Evolutionary conservation across 192 early-diverging fungal genomes (phyloP).

Genomic region (Globomyces pollinis-pini): DNA sequence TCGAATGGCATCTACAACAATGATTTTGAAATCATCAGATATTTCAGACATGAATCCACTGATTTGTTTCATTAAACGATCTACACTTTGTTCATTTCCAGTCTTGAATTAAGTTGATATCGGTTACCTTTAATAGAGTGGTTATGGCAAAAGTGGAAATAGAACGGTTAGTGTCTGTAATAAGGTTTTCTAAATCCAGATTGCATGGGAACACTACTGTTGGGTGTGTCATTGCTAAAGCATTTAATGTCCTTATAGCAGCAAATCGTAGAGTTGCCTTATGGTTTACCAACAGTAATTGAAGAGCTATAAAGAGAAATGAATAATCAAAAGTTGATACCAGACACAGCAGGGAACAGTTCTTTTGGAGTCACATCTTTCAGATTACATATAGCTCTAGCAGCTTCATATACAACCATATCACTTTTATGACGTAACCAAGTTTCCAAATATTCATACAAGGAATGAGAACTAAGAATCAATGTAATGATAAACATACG

Average conservation of each 20-base stretch:
- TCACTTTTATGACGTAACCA: slow-evolving; percentile 93
- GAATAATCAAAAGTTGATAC: slow-evolving; percentile 43
- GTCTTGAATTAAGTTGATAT: too few species aligned
- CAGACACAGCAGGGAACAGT: slow-evolving; percentile 84
- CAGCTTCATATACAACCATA: slow-evolving; percentile 97
- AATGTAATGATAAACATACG: background rate
- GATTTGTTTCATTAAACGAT: slow-evolving; percentile 99
- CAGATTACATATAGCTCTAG: slow-evolving; percentile 91
- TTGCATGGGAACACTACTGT: slow-evolving; percentile 90
- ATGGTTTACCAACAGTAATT: slow-evolving; percentile 87
- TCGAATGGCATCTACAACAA: slow-evolving; percentile 96
- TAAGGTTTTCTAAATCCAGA: slow-evolving; percentile 95
- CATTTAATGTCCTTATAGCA: slow-evolving; percentile 94
- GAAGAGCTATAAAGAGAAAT: too few species aligned
- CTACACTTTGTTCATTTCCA: slow-evolving; percentile 94
- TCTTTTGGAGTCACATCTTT: slow-evolving; percentile 74
- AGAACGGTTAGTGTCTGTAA: slow-evolving; percentile 93
- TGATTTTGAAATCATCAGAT: slow-evolving; percentile 97
- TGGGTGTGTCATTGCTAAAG: slow-evolving; percentile 82
- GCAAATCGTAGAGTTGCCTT: slow-evolving; percentile 93
- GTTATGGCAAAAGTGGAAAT: slow-evolving; percentile 99
- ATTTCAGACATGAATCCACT: slow-evolving; percentile 97
- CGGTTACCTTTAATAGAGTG: slow-evolving; percentile 83
- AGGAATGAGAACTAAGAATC: slow-evolving; percentile 36
- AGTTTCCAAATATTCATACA: slow-evolving; percentile 81